phyloP scores from a whole-genome alignment of 441 rosid genomes.

The Gossypium trilobum region DNA sequence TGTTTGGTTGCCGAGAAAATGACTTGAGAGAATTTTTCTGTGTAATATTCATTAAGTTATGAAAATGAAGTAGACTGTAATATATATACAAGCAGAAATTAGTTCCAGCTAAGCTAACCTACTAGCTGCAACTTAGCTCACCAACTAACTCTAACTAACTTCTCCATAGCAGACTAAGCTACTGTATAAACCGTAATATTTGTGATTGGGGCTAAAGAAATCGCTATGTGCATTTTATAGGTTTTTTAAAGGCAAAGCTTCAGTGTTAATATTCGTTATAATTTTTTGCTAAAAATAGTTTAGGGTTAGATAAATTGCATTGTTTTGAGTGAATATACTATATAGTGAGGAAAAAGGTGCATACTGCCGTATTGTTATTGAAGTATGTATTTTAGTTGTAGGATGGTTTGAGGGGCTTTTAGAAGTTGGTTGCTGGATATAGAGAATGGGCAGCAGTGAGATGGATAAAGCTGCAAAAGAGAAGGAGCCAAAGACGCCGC shows the following conservation, averaged over 20 bases:
- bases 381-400: conserved; percentile 24
- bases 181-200: too few relatives aligned
- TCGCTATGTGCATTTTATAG: background rate
- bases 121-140: too few relatives aligned
- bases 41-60: too few relatives aligned
- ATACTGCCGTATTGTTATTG: conserved; percentile 11
- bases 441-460: conserved; percentile 65
- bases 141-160: too few relatives aligned
- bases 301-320: background rate
- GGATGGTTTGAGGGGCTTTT: conserved; percentile 33
- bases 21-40: too few relatives aligned
- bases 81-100: too few relatives aligned
- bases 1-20: too few relatives aligned
- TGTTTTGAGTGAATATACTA: background rate
- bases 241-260: background rate
- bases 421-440: conserved; percentile 14
- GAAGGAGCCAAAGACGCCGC: conserved; percentile 59
- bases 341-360: conserved; percentile 11
- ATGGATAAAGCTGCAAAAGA: conserved; percentile 63
- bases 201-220: background rate
- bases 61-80: too few relatives aligned
- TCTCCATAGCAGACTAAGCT: too few relatives aligned
- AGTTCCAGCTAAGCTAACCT: too few relatives aligned
- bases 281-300: background rate
- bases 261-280: background rate